Conservation (phyloP, 2,329 filamentous ascomycete species). For the Chaetomium olivaceum region DNA sequence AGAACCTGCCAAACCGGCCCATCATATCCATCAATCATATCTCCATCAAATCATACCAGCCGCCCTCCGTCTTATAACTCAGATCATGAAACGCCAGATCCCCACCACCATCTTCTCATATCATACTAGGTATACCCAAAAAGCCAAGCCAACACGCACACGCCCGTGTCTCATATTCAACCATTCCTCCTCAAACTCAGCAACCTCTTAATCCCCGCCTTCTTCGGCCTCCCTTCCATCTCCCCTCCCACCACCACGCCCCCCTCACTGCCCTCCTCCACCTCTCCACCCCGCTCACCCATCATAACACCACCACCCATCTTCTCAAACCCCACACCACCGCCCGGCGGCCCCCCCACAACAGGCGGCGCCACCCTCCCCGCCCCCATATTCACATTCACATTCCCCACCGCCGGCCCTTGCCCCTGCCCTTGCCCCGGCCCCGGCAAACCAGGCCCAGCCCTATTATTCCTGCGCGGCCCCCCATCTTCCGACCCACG, state of each 20-base stretch:
- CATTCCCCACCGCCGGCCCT: background rate
- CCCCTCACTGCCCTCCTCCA: conserved; percentile 31
- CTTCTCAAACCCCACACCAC: too few species aligned
- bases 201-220: conserved; percentile 44
- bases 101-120: background rate
- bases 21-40: background rate
- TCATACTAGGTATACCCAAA: background rate
- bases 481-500: too few species aligned
- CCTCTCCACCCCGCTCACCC: background rate
- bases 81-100: background rate
- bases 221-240: conserved; percentile 21
- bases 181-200: conserved; percentile 46
- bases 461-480: too few species aligned
- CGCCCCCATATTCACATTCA: background rate
- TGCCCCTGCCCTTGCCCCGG: too few species aligned
- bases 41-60: background rate
- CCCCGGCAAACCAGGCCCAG: background rate
- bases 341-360: background rate
- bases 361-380: background rate
- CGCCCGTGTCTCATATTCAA: background rate
- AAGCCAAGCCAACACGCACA: background rate
- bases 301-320: background rate
- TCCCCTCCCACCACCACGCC: background rate
- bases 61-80: background rate
- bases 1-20: background rate